Evolutionary conservation across 208 protist genomes (phyloP).

Genomic region (Leishmania major): DNA sequence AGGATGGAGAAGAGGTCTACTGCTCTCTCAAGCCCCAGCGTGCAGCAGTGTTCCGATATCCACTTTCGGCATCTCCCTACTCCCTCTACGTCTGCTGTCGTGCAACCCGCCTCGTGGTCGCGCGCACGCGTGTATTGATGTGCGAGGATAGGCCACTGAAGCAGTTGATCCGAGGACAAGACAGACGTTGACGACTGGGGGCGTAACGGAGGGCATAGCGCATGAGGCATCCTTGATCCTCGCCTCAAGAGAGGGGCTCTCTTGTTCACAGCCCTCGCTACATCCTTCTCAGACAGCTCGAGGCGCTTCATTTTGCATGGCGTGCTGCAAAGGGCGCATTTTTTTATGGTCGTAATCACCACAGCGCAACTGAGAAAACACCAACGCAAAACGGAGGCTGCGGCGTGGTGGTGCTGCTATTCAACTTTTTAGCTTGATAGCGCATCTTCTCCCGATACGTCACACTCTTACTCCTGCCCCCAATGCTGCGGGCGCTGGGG

Average conservation of each 20-base stretch:
- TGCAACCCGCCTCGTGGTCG: neutral
- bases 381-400: neutral
- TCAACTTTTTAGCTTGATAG: neutral
- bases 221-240: neutral
- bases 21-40: neutral
- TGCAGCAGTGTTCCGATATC: neutral
- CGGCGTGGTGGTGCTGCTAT: neutral
- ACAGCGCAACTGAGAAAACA: neutral
- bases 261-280: neutral
- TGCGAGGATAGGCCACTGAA: neutral
- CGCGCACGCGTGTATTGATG: neutral
- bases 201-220: neutral
- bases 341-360: neutral
- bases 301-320: too few relatives aligned
- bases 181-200: neutral
- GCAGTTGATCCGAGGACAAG: neutral
- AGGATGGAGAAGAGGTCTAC: neutral
- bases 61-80: neutral
- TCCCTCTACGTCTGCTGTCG: neutral
- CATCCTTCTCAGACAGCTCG: neutral
- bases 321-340: neutral
- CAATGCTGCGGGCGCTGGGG: neutral
- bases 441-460: too few relatives aligned
- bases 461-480: neutral
- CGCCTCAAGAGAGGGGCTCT: neutral